Evolutionary conservation across 306 rosid genomes (phyloP).

Genomic region (Arachis stenosperma): DNA sequence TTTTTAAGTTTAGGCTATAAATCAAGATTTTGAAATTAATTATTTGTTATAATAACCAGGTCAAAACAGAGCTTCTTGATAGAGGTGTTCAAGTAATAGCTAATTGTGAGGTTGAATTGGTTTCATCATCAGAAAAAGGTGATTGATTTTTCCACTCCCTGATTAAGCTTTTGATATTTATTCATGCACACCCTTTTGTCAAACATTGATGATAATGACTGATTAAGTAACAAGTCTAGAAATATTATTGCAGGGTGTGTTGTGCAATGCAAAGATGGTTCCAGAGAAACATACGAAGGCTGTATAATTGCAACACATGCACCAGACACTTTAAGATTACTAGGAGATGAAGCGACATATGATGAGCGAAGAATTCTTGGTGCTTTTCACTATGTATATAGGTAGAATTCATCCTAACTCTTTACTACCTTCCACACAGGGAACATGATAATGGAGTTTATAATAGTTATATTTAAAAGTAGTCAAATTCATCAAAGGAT

Average conservation of each 20-base stretch:
- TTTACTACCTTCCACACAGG: no score
- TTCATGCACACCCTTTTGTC: neutral
- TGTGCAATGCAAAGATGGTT: constrained; percentile 59
- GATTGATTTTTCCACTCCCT: neutral
- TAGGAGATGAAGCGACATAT: constrained; percentile 76
- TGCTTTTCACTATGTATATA: constrained; percentile 86
- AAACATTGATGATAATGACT: neutral
- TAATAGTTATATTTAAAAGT: no score
- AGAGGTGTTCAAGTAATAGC: constrained; percentile 61
- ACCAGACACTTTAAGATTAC: constrained; percentile 75
- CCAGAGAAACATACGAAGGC: constrained; percentile 57
- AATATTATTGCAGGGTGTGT: constrained; percentile 61
- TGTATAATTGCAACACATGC: constrained; percentile 84
- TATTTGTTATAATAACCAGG: constrained; percentile 49
- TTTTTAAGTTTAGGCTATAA: constrained; percentile 14
- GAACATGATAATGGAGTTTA: no score
- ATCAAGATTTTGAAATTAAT: neutral
- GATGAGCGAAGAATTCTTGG: constrained; percentile 81
- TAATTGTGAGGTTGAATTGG: constrained; percentile 51
- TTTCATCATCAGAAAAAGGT: constrained; percentile 71
- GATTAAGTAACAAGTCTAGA: constrained; percentile 19
- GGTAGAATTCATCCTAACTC: constrained; percentile 43
- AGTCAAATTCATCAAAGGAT: no score
- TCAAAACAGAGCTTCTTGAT: constrained; percentile 65
- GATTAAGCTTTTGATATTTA: no score